These are phyloP conservation scores for Enterospora canceri DNA, from an alignment of 371 early-diverging fungal species.

Conservation along the genomic window DNA sequence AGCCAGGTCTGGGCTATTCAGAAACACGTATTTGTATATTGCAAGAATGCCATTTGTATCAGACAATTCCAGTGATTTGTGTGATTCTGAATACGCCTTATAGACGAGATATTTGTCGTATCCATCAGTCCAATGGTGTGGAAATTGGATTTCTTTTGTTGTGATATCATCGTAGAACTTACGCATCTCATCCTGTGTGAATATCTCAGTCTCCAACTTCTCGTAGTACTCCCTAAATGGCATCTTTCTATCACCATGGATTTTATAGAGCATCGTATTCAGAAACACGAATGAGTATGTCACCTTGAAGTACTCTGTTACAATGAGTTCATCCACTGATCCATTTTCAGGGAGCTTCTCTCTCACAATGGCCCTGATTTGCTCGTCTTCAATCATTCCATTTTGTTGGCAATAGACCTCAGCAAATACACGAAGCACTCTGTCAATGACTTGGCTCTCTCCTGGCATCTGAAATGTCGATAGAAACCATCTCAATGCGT, in stretches of 20 bases:
- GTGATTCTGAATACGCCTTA: not conserved
- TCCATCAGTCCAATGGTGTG: conserved; percentile 22
- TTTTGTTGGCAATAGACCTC: conserved; percentile 66
- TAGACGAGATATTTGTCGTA: conserved; percentile 14
- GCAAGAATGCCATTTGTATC: not conserved
- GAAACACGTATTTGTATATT: not conserved
- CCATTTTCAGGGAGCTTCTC: conserved; percentile 10
- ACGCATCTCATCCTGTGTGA: conserved; percentile 29
- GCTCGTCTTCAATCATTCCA: not conserved
- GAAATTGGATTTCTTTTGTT: conserved; percentile 39
- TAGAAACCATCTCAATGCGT: conserved; percentile 67
- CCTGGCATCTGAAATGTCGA: conserved; percentile 75
- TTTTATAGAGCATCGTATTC: conserved; percentile 81
- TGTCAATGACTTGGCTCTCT: conserved; percentile 77
- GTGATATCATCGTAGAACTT: conserved; percentile 41
- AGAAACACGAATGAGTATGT: conserved; percentile 75
- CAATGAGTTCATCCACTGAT: not conserved
- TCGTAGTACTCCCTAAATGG: conserved; percentile 67
- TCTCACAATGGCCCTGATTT: conserved; percentile 9
- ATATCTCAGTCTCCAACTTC: conserved; percentile 14
- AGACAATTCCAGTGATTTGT: not conserved
- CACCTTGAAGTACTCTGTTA: conserved; percentile 59
- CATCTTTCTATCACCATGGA: conserved; percentile 73
- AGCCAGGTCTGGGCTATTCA: not conserved
- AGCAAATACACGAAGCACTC: conserved; percentile 72